Evolutionary conservation across 805 yeast species (phyloP).

Genomic region (Kuraishia ogatae): DNA sequence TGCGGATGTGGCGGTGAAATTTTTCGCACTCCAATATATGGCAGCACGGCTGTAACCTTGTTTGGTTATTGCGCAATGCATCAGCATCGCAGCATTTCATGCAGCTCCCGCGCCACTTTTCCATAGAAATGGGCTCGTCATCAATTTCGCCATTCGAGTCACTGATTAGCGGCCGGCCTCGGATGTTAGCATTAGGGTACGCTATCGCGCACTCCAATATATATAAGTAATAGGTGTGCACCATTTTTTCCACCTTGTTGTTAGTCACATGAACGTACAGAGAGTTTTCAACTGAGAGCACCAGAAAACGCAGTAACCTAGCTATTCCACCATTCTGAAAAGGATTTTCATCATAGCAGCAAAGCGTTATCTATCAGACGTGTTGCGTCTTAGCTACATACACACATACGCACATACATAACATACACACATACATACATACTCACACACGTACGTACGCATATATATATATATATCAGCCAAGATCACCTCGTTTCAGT

Average conservation of each 20-base stretch:
- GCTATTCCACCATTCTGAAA: background rate
- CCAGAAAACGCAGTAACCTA: background rate
- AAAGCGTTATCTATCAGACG: background rate
- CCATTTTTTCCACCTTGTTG: background rate
- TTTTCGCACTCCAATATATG: background rate
- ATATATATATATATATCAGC: too few relatives aligned
- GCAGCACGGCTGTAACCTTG: background rate
- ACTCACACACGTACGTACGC: too few relatives aligned
- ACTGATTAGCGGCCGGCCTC: background rate
- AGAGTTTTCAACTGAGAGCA: too few relatives aligned
- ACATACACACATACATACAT: too few relatives aligned
- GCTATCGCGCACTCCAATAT: background rate
- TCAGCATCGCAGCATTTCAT: background rate
- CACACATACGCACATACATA: background rate
- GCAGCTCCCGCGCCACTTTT: background rate
- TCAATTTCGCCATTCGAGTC: background rate
- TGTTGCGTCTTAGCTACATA: background rate
- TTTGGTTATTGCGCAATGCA: background rate
- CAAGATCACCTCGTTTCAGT: too few relatives aligned
- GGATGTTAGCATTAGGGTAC: background rate
- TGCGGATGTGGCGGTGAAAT: background rate
- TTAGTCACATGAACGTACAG: background rate
- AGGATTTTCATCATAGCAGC: background rate
- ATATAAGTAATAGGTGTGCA: background rate
- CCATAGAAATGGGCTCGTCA: background rate